phyloP scores from a whole-genome alignment of 768 basidiomycete species.

The Chalciporus piperatus region DNA sequence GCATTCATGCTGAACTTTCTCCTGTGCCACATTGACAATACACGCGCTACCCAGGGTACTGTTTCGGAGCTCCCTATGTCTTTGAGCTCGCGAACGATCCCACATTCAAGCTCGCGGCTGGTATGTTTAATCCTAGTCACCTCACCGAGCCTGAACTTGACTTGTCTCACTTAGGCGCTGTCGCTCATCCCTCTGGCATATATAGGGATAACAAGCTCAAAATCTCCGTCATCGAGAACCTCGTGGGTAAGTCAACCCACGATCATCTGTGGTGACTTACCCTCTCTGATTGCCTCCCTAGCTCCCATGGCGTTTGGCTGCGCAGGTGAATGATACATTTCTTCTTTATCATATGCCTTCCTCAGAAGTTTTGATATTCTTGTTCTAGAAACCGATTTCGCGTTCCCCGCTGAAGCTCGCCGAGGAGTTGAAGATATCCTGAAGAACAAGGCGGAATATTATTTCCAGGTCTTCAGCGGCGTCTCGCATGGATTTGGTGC shows the following conservation, averaged over 20 bases:
- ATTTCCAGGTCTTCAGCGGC: conserved; percentile 55
- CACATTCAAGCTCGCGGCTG: conserved; percentile 38
- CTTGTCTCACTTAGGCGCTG: conserved; percentile 39
- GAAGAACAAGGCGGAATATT: conserved; percentile 49
- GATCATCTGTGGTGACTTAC: no score
- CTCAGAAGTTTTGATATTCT: neutral
- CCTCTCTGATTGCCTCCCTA: conserved; percentile 18
- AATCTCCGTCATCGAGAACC: conserved; percentile 44
- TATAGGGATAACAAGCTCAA: conserved; percentile 32
- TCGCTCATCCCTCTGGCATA: conserved; percentile 49
- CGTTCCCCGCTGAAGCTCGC: conserved; percentile 52
- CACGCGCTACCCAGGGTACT: conserved; percentile 42
- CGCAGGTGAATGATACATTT: conserved; percentile 40
- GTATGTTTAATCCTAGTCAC: conserved; percentile 25
- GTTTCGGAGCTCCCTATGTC: conserved; percentile 54
- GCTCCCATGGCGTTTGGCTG: conserved; percentile 55
- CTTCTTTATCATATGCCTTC: neutral
- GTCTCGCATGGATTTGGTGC: conserved; percentile 38
- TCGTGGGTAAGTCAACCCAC: conserved; percentile 41
- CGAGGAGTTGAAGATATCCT: conserved; percentile 55
- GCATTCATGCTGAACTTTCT: neutral
- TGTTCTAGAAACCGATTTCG: conserved; percentile 47
- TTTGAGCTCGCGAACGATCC: conserved; percentile 47
- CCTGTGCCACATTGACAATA: neutral
- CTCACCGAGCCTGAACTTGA: neutral